Conservation (phyloP, 139 green algal genomes). For the Medakamo hakoo region DNA sequence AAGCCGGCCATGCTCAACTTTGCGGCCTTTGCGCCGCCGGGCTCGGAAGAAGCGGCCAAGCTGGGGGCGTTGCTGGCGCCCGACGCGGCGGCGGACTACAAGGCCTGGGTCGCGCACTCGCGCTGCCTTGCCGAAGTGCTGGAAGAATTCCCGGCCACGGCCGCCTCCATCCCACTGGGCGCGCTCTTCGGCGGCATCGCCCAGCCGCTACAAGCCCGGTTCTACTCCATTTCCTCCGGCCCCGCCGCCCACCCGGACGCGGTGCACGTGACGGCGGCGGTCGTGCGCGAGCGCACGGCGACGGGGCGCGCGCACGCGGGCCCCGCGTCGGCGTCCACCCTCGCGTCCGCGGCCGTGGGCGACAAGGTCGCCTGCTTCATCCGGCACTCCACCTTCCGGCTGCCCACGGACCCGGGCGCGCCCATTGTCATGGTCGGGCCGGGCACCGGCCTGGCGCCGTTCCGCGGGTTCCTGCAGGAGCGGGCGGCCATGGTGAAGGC, state of each 20-base stretch:
- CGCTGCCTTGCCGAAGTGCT: constrained; percentile 61
- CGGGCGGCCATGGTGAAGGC: constrained; percentile 21
- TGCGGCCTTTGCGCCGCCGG: constrained; percentile 44
- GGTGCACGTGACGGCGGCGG: constrained; percentile 70
- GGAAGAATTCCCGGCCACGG: constrained; percentile 51
- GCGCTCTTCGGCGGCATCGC: constrained; percentile 19
- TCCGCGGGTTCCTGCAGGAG: constrained; percentile 93
- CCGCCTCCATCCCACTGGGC: constrained; percentile 50
- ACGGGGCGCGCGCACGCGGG: constrained; percentile 54
- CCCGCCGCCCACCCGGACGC: constrained; percentile 25
- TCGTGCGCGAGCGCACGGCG: constrained; percentile 51
- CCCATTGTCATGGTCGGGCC: constrained; percentile 82
- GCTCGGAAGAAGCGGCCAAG: constrained; percentile 26
- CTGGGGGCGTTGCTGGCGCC: constrained; percentile 40
- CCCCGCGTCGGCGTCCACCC: constrained; percentile 45
- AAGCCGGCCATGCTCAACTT: constrained; percentile 59
- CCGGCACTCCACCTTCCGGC: constrained; percentile 68
- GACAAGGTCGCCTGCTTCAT: constrained; percentile 55
- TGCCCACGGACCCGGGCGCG: constrained; percentile 40
- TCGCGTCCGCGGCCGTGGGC: constrained; percentile 13
- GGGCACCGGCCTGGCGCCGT: constrained; percentile 81
- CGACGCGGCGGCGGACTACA: constrained; percentile 54
- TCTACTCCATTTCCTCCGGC: constrained; percentile 79
- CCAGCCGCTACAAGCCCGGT: constrained; percentile 63
- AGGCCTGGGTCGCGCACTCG: constrained; percentile 28